Conservation (phyloP, 768 basidiomycete species). For the Amanita jacksonii region DNA sequence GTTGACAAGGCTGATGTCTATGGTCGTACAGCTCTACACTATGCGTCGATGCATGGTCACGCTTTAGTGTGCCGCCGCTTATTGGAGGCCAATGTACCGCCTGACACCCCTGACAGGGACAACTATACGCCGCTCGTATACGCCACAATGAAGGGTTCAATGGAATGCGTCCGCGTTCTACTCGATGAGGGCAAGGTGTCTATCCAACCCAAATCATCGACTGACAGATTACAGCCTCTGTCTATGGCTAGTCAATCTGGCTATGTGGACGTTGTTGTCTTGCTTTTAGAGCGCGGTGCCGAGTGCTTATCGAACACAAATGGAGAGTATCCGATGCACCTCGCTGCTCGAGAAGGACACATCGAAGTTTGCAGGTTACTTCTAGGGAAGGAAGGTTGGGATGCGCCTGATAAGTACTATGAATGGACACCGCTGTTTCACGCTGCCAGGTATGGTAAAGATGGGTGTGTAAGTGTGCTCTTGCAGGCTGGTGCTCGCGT, state of each 20-base stretch:
- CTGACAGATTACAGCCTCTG: constrained; percentile 73
- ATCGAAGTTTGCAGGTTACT: constrained; percentile 74
- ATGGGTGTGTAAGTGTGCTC: constrained; percentile 65
- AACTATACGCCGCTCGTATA: constrained; percentile 93
- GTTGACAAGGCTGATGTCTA: constrained; percentile 78
- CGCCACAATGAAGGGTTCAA: constrained; percentile 79
- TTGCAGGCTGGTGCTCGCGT: constrained; percentile 72
- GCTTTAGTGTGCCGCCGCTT: constrained; percentile 65
- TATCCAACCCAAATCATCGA: constrained; percentile 44
- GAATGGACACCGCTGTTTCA: constrained; percentile 98
- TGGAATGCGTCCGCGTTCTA: constrained; percentile 77
- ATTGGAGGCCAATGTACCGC: constrained; percentile 55
- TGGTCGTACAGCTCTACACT: constrained; percentile 89
- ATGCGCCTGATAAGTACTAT: constrained; percentile 89
- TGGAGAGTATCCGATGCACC: constrained; percentile 95
- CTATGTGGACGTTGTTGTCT: constrained; percentile 68
- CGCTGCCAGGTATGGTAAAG: constrained; percentile 80
- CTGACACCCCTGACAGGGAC: constrained; percentile 77
- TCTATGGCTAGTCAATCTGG: constrained; percentile 89
- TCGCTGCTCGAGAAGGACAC: constrained; percentile 91
- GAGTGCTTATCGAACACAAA: constrained; percentile 79
- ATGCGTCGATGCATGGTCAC: constrained; percentile 92
- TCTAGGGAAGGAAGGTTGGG: constrained; percentile 67
- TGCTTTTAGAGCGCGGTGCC: constrained; percentile 73
- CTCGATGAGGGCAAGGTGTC: constrained; percentile 62